phyloP scores from a whole-genome alignment of 169 alveolate genomes.

The Cyclospora cayetanensis region DNA sequence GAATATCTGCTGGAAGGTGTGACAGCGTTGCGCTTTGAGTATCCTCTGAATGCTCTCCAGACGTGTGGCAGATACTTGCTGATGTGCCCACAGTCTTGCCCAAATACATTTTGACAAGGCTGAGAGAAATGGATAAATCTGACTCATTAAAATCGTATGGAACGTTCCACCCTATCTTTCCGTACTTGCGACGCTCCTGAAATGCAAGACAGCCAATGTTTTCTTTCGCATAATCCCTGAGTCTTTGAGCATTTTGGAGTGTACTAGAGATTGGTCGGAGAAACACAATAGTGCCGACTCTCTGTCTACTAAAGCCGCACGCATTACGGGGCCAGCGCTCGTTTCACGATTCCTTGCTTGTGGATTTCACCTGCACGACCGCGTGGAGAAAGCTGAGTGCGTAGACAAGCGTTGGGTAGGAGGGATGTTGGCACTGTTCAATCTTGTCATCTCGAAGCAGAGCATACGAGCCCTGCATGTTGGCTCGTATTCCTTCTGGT shows the following conservation, averaged over 20 bases:
- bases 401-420: constrained; percentile 90
- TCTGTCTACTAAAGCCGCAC: neutral
- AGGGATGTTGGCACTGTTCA: constrained; percentile 87
- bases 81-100: constrained; percentile 20
- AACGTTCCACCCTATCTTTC: constrained; percentile 96
- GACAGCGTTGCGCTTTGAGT: neutral
- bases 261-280: neutral
- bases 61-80: neutral
- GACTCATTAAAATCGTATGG: constrained; percentile 94
- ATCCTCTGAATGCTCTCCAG: neutral
- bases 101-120: constrained; percentile 83
- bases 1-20: constrained; percentile 21
- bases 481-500: constrained; percentile 95
- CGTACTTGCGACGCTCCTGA: constrained; percentile 91
- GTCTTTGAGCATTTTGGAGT: neutral
- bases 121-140: constrained; percentile 89
- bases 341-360: no score
- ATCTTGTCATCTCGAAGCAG: constrained; percentile 88
- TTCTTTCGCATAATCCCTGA: neutral
- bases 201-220: neutral
- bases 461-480: constrained; percentile 89
- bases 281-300: neutral
- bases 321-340: neutral
- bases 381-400: constrained; percentile 95
- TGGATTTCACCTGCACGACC: constrained; percentile 80